Conservation (phyloP, 2,329 filamentous ascomycete genomes). For the Fusarium keratoplasticum region DNA sequence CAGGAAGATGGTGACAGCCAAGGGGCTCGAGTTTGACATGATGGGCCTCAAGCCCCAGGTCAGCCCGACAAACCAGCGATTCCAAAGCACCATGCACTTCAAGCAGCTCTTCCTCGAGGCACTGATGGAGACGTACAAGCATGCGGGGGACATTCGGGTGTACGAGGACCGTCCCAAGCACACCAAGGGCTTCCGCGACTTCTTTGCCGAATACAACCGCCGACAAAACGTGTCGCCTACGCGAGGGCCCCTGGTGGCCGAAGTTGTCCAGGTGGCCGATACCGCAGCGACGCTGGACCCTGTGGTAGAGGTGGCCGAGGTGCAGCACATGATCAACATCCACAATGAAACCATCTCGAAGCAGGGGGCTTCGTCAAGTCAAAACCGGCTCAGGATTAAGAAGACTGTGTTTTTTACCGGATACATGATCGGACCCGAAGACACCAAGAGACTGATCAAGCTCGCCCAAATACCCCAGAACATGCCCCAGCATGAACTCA, state of each 20-base stretch:
- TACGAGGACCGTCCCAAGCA: conserved; percentile 76
- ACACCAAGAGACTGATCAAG: conserved; percentile 77
- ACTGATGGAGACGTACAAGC: conserved; percentile 85
- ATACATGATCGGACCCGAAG: conserved; percentile 81
- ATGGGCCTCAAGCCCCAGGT: conserved; percentile 87
- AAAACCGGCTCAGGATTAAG: conserved; percentile 75
- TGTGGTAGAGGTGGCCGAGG: conserved; percentile 81
- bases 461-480: conserved; percentile 74
- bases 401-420: conserved; percentile 93
- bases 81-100: conserved; percentile 88
- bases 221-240: conserved; percentile 60
- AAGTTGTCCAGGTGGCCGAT: conserved; percentile 90
- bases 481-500: conserved; percentile 76
- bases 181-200: conserved; percentile 86
- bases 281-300: conserved; percentile 79
- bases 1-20: conserved; percentile 82
- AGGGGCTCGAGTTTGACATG: conserved; percentile 87
- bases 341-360: conserved; percentile 73
- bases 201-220: conserved; percentile 82
- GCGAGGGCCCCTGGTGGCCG: conserved; percentile 75
- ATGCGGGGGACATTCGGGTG: conserved; percentile 84
- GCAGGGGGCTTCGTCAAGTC: conserved; percentile 50
- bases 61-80: conserved; percentile 82
- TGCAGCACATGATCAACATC: conserved; percentile 89
- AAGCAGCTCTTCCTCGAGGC: conserved; percentile 87